Percentiles rank a stretch among this genome's conserved stretches.
These are phyloP conservation scores for Haplosporangium sp. DNA, from an alignment of 371 early-diverging fungal species.

Conservation along the genomic window DNA sequence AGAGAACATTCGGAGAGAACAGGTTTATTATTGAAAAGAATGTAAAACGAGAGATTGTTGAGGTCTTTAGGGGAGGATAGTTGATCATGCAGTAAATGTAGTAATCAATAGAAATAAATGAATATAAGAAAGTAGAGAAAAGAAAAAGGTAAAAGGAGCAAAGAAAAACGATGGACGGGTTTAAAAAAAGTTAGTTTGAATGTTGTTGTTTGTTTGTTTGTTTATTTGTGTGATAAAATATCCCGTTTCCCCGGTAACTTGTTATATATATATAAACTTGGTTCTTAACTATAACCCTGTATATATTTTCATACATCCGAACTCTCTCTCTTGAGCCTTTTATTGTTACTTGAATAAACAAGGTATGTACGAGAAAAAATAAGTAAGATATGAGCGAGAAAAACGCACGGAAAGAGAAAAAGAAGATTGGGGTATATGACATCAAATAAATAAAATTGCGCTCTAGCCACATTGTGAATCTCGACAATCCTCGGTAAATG, in stretches of 20 bases:
- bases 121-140: neutral
- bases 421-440: neutral
- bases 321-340: neutral
- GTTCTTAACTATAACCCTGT: neutral
- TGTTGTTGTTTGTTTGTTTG: neutral
- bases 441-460: neutral
- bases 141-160: neutral
- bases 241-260: slow-evolving; percentile 1
- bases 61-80: no score
- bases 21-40: neutral
- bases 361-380: no score
- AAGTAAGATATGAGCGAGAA: neutral
- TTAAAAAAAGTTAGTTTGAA: neutral
- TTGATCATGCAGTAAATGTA: neutral
- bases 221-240: no score
- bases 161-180: neutral
- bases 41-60: neutral
- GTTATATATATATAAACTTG: no score
- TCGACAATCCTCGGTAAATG: slow-evolving; percentile 31
- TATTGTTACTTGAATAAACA: neutral
- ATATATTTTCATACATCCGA: slow-evolving; percentile 9
- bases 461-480: neutral
- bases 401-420: neutral
- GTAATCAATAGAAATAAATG: neutral
- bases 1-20: slow-evolving; percentile 5